Conservation (phyloP, 176 grass and related monocot species). For the Eleusine coracana region DNA sequence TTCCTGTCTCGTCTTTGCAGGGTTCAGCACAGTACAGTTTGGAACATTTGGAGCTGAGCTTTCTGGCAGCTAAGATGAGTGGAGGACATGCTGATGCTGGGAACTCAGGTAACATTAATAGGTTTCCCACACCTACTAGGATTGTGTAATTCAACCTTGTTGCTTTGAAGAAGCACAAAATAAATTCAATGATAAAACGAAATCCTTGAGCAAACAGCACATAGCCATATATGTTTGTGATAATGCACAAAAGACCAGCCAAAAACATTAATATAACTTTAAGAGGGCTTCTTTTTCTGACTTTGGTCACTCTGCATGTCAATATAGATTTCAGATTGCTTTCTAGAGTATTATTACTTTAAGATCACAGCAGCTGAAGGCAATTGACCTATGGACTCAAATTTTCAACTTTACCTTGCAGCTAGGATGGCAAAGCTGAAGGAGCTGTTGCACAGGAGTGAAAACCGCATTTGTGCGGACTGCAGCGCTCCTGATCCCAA, state of each 20-base stretch:
- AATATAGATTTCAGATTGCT: not conserved
- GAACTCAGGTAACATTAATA: constrained; percentile 10
- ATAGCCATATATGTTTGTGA: no score
- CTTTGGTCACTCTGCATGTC: not conserved
- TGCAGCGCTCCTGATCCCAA: constrained; percentile 77
- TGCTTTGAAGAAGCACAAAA: not conserved
- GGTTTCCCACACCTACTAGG: no score
- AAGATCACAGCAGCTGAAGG: not conserved
- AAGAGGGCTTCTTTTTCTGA: not conserved
- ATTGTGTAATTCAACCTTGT: no score
- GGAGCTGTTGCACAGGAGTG: constrained; percentile 60
- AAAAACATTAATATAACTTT: not conserved
- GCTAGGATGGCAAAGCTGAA: constrained; percentile 62
- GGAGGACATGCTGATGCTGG: constrained; percentile 9
- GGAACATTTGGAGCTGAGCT: not conserved
- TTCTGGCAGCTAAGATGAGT: constrained; percentile 38
- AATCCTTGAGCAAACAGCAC: not conserved
- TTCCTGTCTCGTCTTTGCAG: constrained; percentile 8
- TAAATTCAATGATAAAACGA: not conserved
- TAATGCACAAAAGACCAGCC: not conserved
- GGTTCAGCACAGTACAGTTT: not conserved
- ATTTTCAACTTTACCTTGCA: constrained; percentile 37
- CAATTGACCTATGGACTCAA: not conserved
- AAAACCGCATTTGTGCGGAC: constrained; percentile 81
- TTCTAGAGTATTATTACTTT: not conserved